Percentiles rank a stretch among this genome's conserved stretches.
Conservation (phyloP, 2,329 filamentous ascomycete genomes). For the Amesomyces nigricolor region DNA sequence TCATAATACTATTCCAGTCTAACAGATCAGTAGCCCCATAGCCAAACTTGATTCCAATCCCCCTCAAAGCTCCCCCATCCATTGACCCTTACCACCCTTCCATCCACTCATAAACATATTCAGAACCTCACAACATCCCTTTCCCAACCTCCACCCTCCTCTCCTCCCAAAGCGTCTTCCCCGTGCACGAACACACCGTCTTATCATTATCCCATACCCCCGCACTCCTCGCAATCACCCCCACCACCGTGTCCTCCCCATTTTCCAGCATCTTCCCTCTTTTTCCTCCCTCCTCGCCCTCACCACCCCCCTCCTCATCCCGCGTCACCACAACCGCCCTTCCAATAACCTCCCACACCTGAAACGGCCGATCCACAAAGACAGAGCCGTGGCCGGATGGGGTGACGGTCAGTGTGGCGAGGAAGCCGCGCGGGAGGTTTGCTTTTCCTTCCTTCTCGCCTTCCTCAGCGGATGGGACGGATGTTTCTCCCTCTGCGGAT, state of each 20-base stretch:
- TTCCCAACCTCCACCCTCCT: constrained; percentile 80
- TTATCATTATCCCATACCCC: constrained; percentile 99
- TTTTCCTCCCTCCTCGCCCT: constrained; percentile 31
- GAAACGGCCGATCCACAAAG: constrained; percentile 75
- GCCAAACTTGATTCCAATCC: too few relatives aligned
- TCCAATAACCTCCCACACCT: constrained; percentile 95
- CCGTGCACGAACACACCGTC: constrained; percentile 94
- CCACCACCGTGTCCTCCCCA: constrained; percentile 79
- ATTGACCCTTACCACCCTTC: background rate
- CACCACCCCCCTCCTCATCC: constrained; percentile 50
- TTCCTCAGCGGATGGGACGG: too few relatives aligned
- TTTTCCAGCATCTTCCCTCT: constrained; percentile 51
- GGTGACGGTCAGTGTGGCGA: constrained; percentile 72
- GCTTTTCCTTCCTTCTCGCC: constrained; percentile 29
- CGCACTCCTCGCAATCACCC: constrained; percentile 89
- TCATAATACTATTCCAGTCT: too few relatives aligned
- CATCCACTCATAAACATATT: too few relatives aligned
- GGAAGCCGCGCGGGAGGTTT: constrained; percentile 49
- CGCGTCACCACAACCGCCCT: constrained; percentile 81
- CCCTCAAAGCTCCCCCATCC: background rate
- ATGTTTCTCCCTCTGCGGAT: too few relatives aligned
- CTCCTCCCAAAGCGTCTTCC: constrained; percentile 98
- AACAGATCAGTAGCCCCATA: too few relatives aligned
- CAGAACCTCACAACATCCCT: constrained; percentile 66
- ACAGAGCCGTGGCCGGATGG: constrained; percentile 69